phyloP scores from a whole-genome alignment of 2,329 filamentous ascomycete genomes.

The Fusarium coicis region DNA sequence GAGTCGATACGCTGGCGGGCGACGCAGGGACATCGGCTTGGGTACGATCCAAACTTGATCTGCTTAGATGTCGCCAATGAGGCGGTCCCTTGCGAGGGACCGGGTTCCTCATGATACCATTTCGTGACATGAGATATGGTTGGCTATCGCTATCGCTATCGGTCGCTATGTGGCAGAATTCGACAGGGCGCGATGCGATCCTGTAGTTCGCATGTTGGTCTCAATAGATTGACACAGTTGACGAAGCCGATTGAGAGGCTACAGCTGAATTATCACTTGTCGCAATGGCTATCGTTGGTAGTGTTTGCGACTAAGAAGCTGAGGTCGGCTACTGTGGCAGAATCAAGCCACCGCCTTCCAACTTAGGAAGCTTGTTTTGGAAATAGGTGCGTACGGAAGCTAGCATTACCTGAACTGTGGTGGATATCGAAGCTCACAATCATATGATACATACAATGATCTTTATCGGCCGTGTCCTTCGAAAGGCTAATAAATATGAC shows the following conservation, averaged over 20 bases:
- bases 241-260: conserved; percentile 17
- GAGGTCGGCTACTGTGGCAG: conserved; percentile 42
- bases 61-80: conserved; percentile 65
- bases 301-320: conserved; percentile 23
- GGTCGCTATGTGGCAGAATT: conserved; percentile 33
- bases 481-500: no score
- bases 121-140: conserved; percentile 44
- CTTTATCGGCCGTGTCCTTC: no score
- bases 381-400: background rate
- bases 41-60: conserved; percentile 57
- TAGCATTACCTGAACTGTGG: background rate
- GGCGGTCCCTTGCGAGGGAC: conserved; percentile 57
- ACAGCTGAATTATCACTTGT: conserved; percentile 7
- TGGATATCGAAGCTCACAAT: background rate
- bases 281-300: conserved; percentile 19
- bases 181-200: conserved; percentile 26
- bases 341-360: conserved; percentile 46
- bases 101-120: conserved; percentile 42
- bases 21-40: conserved; percentile 56
- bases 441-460: no score
- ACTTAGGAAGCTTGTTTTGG: conserved; percentile 9
- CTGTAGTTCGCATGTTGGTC: conserved; percentile 39
- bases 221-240: conserved; percentile 17
- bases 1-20: conserved; percentile 61
- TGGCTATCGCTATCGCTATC: conserved; percentile 24